These are phyloP conservation scores for Candida ipomoeae DNA, from an alignment of 805 yeast genomes.

Conservation along the genomic window DNA sequence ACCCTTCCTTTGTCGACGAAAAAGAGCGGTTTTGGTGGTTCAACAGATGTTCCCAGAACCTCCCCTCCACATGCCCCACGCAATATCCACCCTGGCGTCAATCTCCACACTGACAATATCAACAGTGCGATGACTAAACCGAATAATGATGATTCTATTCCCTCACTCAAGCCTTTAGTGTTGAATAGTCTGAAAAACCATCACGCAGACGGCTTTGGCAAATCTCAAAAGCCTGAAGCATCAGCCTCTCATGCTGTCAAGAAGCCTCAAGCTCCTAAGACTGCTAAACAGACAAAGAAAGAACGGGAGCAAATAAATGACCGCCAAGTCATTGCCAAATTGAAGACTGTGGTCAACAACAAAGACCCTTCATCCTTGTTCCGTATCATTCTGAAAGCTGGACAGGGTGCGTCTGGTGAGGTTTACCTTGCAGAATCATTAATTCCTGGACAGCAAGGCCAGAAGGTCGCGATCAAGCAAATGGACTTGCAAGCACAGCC, in stretches of 20 bases:
- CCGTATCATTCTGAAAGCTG: conserved; percentile 77
- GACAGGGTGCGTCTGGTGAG: conserved; percentile 98
- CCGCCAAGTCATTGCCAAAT: conserved; percentile 75
- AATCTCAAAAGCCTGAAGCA: conserved; percentile 11
- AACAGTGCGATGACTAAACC: conserved; percentile 21
- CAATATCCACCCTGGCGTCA: conserved; percentile 31
- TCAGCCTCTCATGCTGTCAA: neutral
- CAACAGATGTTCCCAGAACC: conserved; percentile 16
- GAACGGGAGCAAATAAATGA: conserved; percentile 62
- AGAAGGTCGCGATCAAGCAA: conserved; percentile 91
- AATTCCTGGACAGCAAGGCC: conserved; percentile 40
- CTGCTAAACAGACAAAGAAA: conserved; percentile 37
- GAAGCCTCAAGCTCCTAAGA: conserved; percentile 19
- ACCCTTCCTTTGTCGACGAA: conserved; percentile 13
- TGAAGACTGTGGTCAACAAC: conserved; percentile 75
- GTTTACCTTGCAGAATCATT: conserved; percentile 80
- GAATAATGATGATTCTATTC: conserved; percentile 3
- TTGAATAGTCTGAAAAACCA: conserved; percentile 13
- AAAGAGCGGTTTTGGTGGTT: conserved; percentile 24
- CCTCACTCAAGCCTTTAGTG: conserved; percentile 13
- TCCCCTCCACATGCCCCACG: conserved; percentile 31
- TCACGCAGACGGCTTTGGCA: conserved; percentile 9
- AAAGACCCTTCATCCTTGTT: conserved; percentile 83
- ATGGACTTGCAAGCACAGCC: conserved; percentile 91
- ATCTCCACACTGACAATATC: conserved; percentile 26